Evolutionary conservation across 257 asterid genomes (phyloP), one percentile per base, ranked within the genome.

Genomic region (Solanum gandarillasii): DNA sequence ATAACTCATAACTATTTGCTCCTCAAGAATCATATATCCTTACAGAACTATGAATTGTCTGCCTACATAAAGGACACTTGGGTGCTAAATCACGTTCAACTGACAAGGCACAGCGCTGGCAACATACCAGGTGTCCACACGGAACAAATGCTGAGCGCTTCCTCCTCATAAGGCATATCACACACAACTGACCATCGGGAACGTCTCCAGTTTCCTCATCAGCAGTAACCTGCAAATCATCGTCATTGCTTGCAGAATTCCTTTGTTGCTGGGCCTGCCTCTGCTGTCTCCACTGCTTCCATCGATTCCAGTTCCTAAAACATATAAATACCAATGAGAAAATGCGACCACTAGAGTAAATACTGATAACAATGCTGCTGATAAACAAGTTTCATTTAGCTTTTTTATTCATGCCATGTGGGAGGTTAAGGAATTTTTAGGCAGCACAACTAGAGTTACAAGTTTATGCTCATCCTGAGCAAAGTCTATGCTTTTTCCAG

Each of bases 51-150:
- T 90, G 87, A 88, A 95, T 91, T 6, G 95, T 4, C 94, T 96
- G 99, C 93, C 98, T 92, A 91, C 99, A 97, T 1, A 96, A 91
- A 5, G 99, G 99, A 83, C 99, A 96, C 90, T 93, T 93, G 2
- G 98, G 98, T 25, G 94, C 82, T 72, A 32, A 68, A 60, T 94
- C 98, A 27, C 95, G 98, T 90, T 93, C 97, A 71, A 97, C 92
- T 41, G 93, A 90, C 87, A 91, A 91, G 67, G 98, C 98, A 83
- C 99, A 95, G 25, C 92, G 94, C 65, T 93, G 98, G 91, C 99
- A 97, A 87, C 99, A 97, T 87, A 94, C 98, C 32, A 93, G 91
- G 89, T 97, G 99, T 14, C 99, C 99, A 76, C 99, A 97, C 1
- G 99, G 99, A 82, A 95, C 84, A 71, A 97, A 97, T 79, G 98